phyloP scores from a whole-genome alignment of 306 rosid genomes.

The Lithocarpus polystachyus region DNA sequence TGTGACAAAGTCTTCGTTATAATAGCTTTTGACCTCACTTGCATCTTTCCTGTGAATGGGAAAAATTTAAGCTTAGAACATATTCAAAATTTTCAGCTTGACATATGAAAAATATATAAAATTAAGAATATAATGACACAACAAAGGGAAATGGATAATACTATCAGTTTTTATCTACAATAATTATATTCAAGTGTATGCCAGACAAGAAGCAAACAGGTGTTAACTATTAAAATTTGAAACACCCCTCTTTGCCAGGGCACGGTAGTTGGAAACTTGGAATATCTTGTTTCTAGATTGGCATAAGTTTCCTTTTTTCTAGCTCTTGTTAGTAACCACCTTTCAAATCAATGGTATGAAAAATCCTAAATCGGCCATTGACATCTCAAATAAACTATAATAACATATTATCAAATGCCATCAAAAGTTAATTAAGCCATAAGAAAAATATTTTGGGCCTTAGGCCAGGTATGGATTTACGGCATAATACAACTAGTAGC shows the following conservation, averaged over 20 bases:
- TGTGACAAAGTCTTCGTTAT: constrained; percentile 42
- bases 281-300: no score
- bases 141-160: not conserved
- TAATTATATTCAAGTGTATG: not conserved
- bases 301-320: not conserved
- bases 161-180: not conserved
- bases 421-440: not conserved
- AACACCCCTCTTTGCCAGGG: not conserved
- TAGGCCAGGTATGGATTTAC: not conserved
- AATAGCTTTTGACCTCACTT: constrained; percentile 25
- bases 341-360: not conserved
- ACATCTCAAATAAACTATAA: not conserved
- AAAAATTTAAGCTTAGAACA: not conserved
- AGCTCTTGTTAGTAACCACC: not conserved
- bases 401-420: not conserved
- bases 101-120: not conserved
- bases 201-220: not conserved
- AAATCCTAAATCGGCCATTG: not conserved
- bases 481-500: not conserved
- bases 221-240: not conserved
- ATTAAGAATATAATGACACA: not conserved
- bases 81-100: not conserved
- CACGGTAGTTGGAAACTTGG: no score
- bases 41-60: constrained; percentile 37
- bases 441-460: not conserved